phyloP scores from a whole-genome alignment of 768 basidiomycete species.

The Hygrophorus russula region DNA sequence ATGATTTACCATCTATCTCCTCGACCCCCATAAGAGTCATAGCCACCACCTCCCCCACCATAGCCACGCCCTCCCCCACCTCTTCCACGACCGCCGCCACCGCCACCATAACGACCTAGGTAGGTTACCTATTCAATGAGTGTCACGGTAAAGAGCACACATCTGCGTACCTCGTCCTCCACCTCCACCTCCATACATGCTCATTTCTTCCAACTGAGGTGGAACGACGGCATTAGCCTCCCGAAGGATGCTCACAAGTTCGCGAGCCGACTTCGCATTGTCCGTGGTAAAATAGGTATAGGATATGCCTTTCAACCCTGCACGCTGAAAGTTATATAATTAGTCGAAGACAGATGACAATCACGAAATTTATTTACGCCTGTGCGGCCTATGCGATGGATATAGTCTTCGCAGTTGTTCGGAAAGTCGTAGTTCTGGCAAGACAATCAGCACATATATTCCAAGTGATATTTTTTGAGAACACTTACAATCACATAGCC shows the following conservation, averaged over 20 bases:
- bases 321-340: constrained; percentile 44
- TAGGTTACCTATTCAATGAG: constrained; percentile 6
- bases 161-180: constrained; percentile 52
- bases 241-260: constrained; percentile 74
- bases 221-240: constrained; percentile 85
- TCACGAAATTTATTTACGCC: constrained; percentile 41
- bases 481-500: constrained; percentile 86
- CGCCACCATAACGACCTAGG: constrained; percentile 47
- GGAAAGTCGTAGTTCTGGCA: constrained; percentile 94
- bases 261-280: constrained; percentile 89
- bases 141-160: not conserved
- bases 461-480: constrained; percentile 3
- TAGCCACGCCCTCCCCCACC: constrained; percentile 35
- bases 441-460: constrained; percentile 7
- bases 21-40: constrained; percentile 1
- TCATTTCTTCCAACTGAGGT: constrained; percentile 89
- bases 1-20: constrained; percentile 1
- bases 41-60: constrained; percentile 20
- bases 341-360: not conserved
- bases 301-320: constrained; percentile 82
- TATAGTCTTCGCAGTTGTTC: constrained; percentile 96
- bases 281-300: constrained; percentile 97
- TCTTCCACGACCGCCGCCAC: constrained; percentile 31
- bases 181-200: constrained; percentile 73
- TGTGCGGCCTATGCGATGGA: constrained; percentile 97